A percentile compares a stretch with the other conserved stretches of the same genome.
phyloP scores from a whole-genome alignment of 768 basidiomycete genomes.

The Leccinum pellstonianum region DNA sequence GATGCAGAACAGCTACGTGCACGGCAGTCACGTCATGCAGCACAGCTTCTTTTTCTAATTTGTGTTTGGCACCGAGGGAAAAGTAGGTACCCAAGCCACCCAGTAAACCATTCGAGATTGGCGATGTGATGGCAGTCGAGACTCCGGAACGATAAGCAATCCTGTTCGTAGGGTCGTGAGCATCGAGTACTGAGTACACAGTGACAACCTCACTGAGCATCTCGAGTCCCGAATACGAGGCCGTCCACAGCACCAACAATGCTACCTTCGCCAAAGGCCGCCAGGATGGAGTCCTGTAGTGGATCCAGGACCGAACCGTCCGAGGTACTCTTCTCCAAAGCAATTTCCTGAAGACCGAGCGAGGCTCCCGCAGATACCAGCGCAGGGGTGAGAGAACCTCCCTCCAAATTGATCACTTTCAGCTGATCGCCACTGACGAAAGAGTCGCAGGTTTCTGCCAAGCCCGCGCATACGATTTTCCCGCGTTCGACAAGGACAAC shows the following conservation, averaged over 20 bases:
- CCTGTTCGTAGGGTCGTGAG: conserved; percentile 36
- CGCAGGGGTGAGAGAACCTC: conserved; percentile 62
- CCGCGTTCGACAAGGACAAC: conserved; percentile 55
- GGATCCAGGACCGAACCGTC: conserved; percentile 65
- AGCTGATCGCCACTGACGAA: conserved; percentile 10
- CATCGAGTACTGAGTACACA: background rate
- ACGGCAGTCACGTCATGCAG: conserved; percentile 63
- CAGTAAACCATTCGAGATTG: conserved; percentile 53
- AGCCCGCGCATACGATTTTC: conserved; percentile 47
- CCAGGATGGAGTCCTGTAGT: conserved; percentile 31
- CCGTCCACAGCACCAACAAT: conserved; percentile 66
- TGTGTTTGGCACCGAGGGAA: conserved; percentile 54
- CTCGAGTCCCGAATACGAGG: conserved; percentile 51
- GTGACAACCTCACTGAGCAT: conserved; percentile 41
- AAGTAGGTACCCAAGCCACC: conserved; percentile 64
- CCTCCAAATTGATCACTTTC: conserved; percentile 48
- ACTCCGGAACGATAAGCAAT: conserved; percentile 75
- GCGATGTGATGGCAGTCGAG: conserved; percentile 64
- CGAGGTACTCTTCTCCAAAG: conserved; percentile 57
- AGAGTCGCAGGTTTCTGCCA: conserved; percentile 9
- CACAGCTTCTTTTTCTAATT: conserved; percentile 62
- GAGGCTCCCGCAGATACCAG: conserved; percentile 61
- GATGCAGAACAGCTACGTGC: conserved; percentile 49
- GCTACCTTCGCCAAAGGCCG: conserved; percentile 35
- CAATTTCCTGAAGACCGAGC: conserved; percentile 71